phyloP scores from a whole-genome alignment of 805 yeast species.

The Suhomyces prunicola region DNA sequence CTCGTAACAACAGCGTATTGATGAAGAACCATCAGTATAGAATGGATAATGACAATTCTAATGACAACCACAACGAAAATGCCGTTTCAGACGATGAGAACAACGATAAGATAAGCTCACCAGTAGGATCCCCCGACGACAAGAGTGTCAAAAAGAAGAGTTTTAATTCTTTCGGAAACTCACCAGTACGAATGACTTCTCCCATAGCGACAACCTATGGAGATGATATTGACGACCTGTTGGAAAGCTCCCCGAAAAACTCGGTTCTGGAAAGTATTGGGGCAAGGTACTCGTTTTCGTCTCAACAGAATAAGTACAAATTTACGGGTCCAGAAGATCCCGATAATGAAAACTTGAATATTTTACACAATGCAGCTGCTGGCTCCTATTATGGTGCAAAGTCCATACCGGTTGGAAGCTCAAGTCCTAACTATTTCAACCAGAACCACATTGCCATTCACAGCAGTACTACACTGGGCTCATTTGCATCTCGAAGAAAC shows the following conservation, averaged over 20 bases:
- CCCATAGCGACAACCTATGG: constrained; percentile 4
- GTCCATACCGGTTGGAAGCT: background rate
- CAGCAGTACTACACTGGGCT: constrained; percentile 8
- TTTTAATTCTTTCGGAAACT: constrained; percentile 1
- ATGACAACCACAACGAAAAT: constrained; percentile 15
- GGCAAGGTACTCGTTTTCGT: background rate
- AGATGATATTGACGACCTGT: background rate
- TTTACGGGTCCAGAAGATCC: constrained; percentile 17
- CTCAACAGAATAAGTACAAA: background rate
- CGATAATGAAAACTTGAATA: constrained; percentile 34
- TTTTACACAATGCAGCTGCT: constrained; percentile 16
- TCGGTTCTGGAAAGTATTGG: background rate
- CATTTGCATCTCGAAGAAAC: constrained; percentile 17
- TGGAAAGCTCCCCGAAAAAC: constrained; percentile 4
- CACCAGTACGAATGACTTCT: constrained; percentile 7
- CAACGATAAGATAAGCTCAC: background rate
- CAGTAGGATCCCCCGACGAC: background rate
- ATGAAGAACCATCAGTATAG: constrained; percentile 7
- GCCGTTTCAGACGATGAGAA: constrained; percentile 24
- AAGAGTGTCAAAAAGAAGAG: background rate
- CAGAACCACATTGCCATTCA: constrained; percentile 3
- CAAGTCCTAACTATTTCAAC: constrained; percentile 7
- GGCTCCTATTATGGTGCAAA: constrained; percentile 1
- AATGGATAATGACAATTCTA: constrained; percentile 6
- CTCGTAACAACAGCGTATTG: constrained; percentile 5